These are phyloP conservation scores for Botryobasidium botryosum DNA, from an alignment of 768 basidiomycete genomes.

Conservation along the genomic window DNA sequence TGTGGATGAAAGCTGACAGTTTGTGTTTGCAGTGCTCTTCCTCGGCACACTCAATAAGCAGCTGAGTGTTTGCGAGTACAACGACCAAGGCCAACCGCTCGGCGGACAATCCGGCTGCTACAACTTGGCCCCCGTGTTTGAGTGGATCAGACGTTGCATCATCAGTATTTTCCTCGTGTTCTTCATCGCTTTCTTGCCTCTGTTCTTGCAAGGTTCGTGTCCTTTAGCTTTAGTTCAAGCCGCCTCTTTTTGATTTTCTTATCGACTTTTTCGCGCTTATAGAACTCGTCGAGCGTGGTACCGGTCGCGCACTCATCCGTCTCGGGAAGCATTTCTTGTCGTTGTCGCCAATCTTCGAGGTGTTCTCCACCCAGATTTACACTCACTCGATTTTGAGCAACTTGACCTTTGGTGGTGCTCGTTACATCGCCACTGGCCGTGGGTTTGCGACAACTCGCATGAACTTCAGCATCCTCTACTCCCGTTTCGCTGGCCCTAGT, in stretches of 20 bases:
- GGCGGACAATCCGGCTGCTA: slow-evolving; percentile 80
- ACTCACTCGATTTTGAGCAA: slow-evolving; percentile 96
- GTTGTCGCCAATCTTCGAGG: slow-evolving; percentile 87
- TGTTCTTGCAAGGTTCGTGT: slow-evolving; percentile 78
- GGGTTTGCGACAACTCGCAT: slow-evolving; percentile 95
- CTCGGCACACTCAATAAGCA: slow-evolving; percentile 81
- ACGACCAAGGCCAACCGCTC: slow-evolving; percentile 47
- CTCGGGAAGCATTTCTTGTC: slow-evolving; percentile 90
- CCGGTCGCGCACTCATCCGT: slow-evolving; percentile 78
- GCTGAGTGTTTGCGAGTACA: slow-evolving; percentile 67
- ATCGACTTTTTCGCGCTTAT: slow-evolving; percentile 13
- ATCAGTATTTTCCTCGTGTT: slow-evolving; percentile 98
- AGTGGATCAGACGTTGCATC: slow-evolving; percentile 93
- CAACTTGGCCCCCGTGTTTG: slow-evolving; percentile 81
- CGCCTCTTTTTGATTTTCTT: background rate
- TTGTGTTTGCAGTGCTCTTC: slow-evolving; percentile 56
- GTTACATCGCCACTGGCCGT: slow-evolving; percentile 97
- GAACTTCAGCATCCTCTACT: slow-evolving; percentile 88
- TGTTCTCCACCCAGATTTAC: slow-evolving; percentile 96
- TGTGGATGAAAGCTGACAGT: slow-evolving; percentile 9
- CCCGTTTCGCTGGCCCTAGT: slow-evolving; percentile 94
- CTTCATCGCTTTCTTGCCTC: slow-evolving; percentile 87
- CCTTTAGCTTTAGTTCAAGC: background rate
- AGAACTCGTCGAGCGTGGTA: slow-evolving; percentile 95
- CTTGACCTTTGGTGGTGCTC: slow-evolving; percentile 91